Conservation (phyloP, 768 basidiomycete species). For the Xerocomellus dryophilus region DNA sequence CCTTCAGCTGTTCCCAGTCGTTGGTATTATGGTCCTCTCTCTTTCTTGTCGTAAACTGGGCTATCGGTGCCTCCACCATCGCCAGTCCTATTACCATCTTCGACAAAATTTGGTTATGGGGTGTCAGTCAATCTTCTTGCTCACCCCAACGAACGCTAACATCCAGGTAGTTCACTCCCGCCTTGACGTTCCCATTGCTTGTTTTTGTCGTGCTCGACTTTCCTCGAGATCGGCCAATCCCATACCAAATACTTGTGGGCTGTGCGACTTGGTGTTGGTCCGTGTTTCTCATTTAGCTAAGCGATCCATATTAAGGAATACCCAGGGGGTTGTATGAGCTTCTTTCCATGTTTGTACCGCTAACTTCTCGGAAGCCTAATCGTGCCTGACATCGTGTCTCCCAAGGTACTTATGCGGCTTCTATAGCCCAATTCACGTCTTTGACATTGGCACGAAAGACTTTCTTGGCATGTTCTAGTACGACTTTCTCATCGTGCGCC, state of each 20-base stretch:
- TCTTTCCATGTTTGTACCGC: constrained; percentile 39
- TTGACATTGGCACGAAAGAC: constrained; percentile 44
- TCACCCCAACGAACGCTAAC: background rate
- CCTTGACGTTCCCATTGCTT: constrained; percentile 59
- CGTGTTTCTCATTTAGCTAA: constrained; percentile 13
- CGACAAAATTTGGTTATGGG: constrained; percentile 64
- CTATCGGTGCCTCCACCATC: constrained; percentile 53
- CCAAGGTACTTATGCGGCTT: constrained; percentile 44
- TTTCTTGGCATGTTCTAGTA: constrained; percentile 39
- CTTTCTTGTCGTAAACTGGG: constrained; percentile 71
- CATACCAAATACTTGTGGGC: constrained; percentile 62
- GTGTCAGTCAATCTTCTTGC: constrained; percentile 34
- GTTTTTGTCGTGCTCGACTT: constrained; percentile 68
- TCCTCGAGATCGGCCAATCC: constrained; percentile 55
- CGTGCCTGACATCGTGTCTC: constrained; percentile 10
- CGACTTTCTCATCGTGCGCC: background rate
- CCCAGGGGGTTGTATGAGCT: constrained; percentile 59
- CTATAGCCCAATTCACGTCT: constrained; percentile 33
- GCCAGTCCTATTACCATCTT: constrained; percentile 41
- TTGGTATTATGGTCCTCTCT: constrained; percentile 60
- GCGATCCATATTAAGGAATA: constrained; percentile 9
- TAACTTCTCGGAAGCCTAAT: background rate
- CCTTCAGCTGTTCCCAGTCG: constrained; percentile 30
- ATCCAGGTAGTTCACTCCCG: constrained; percentile 47
- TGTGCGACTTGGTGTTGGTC: constrained; percentile 66